Base-by-base conservation (phyloP, 768 basidiomycete genomes). In the Lactarius hatsudake region DNA sequence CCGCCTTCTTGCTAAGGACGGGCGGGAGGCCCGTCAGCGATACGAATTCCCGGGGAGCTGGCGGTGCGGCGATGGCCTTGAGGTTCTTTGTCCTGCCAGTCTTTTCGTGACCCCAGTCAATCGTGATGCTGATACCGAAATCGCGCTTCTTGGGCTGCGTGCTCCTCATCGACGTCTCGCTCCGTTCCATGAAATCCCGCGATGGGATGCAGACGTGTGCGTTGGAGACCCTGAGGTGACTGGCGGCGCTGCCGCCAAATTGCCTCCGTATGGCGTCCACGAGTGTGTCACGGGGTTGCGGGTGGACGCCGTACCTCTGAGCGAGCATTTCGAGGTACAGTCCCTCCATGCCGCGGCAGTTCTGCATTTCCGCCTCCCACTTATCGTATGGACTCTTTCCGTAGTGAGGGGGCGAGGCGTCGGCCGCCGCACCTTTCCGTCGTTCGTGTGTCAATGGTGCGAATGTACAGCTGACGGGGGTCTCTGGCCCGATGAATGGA, bases 171-270 rank as follows among this genome's bases (percentile, higher is more conserved):
- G 61, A 43, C 59, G 63, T 56, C 76, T 48, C 70, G 59, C 64
- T 73, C 34, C 61, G 48, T 23, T 56, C 68, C 57, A 70, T 36
- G 64, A 63, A 65, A 3, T 75, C 76, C 20, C 79, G 75, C 34
- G 88, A 86, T 17, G 87, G 87, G 13, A 91, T 75, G 62, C 84
- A 84, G 23, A 90, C 75, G 63, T 86, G 81, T 71, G 83, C 82
- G 42, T 79, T 82, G 56, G 78, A 77, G 55, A 80, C 72, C 73
- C 84, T 82, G 63, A 74, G 72, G 28, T 79, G 78, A 28, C 81
- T 77, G 6, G 79, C 78, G 5, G 79, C 78, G 12, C 78, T 73
- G 13, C 86, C 87, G 74, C 87, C 87, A 73, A 90, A 91, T 2
- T 83, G 77, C 17, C 76, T 72, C 63, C 79, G 75, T 56, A 90